Conservation (phyloP, 805 yeast genomes). For the Saturnispora gosingensis region DNA sequence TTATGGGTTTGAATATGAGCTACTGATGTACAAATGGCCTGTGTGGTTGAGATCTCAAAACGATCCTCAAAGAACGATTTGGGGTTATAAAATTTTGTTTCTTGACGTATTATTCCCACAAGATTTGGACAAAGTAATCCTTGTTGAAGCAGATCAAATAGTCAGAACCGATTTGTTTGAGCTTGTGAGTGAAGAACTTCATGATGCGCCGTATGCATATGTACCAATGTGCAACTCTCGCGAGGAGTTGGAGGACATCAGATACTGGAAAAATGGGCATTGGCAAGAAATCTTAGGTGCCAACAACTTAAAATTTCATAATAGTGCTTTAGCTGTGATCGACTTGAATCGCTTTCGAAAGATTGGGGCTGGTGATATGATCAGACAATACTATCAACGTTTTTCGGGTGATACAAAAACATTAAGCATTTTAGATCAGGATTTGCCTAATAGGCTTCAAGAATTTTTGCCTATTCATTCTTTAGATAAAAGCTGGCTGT, state of each 20-base stretch:
- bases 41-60: conserved; percentile 73
- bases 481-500: conserved; percentile 75
- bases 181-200: conserved; percentile 54
- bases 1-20: conserved; percentile 60
- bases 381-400: conserved; percentile 79
- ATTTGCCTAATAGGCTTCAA: conserved; percentile 85
- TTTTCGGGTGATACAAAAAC: conserved; percentile 74
- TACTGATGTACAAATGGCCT: conserved; percentile 91
- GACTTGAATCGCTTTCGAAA: conserved; percentile 62
- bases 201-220: conserved; percentile 80
- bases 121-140: conserved; percentile 62
- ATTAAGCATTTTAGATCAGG: conserved; percentile 80
- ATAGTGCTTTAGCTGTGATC: conserved; percentile 76
- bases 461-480: conserved; percentile 55
- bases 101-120: conserved; percentile 83
- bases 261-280: conserved; percentile 92
- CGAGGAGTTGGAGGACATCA: conserved; percentile 68
- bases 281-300: conserved; percentile 61
- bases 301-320: conserved; percentile 59
- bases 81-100: conserved; percentile 85
- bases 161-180: conserved; percentile 69
- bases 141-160: conserved; percentile 81
- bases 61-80: conserved; percentile 68
- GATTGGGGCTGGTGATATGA: conserved; percentile 63
- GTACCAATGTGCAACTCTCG: conserved; percentile 83